Evolutionary conservation across 768 basidiomycete genomes (phyloP).

Genomic region (Lentinus tigrinus): DNA sequence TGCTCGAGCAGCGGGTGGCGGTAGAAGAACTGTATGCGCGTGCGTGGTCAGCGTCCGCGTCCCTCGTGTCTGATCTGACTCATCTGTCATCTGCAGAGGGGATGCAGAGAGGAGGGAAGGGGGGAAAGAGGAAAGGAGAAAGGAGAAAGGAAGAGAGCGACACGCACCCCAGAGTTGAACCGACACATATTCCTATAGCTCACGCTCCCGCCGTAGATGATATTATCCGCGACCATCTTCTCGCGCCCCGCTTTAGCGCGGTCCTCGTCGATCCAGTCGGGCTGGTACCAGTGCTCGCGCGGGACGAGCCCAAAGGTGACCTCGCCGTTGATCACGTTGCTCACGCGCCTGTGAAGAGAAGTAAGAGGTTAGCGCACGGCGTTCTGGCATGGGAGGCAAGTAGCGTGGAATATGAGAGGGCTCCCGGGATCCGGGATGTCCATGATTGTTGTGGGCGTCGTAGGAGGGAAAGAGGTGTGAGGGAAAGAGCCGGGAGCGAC

Average conservation of each 20-base stretch:
- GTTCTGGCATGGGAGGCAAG: background rate
- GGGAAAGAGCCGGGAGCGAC: too few relatives aligned
- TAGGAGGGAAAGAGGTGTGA: too few relatives aligned
- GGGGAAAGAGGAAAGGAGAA: too few relatives aligned
- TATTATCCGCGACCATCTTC: constrained; percentile 46
- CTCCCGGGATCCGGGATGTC: too few relatives aligned
- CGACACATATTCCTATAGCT: constrained; percentile 78
- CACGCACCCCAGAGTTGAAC: constrained; percentile 66
- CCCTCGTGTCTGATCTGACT: background rate
- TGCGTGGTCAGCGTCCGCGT: background rate
- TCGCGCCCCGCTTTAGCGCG: constrained; percentile 51
- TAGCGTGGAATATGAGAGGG: too few relatives aligned
- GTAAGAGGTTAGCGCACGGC: background rate
- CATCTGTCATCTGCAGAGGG: too few relatives aligned
- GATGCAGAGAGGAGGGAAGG: too few relatives aligned
- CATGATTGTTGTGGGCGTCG: too few relatives aligned
- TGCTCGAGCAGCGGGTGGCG: constrained; percentile 58
- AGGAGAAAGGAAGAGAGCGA: too few relatives aligned
- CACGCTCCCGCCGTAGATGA: constrained; percentile 48
- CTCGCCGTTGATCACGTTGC: constrained; percentile 30
- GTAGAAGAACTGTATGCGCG: constrained; percentile 49
- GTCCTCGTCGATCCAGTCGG: constrained; percentile 70
- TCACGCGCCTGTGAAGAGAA: constrained; percentile 20
- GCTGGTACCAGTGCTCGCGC: constrained; percentile 66
- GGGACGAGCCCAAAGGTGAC: constrained; percentile 59